Conservation (phyloP, 208 protist genomes). For the Acanthamoeba royreba region DNA sequence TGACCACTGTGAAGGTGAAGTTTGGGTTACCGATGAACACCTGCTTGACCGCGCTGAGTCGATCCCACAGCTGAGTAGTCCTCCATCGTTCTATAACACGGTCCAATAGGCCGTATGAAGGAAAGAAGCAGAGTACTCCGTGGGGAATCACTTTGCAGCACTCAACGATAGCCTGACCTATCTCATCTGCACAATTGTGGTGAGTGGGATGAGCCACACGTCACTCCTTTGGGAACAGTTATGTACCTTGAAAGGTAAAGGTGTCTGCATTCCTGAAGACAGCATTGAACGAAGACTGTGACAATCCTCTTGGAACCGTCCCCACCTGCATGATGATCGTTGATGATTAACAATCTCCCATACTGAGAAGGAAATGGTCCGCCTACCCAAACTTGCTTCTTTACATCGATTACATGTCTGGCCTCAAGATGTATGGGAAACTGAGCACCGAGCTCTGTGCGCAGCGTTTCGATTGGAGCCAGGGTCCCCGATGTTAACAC, state of each 20-base stretch:
- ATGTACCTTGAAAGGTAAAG: background rate
- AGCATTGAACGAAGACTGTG: conserved; percentile 34
- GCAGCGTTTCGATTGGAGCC: conserved; percentile 86
- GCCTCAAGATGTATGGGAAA: conserved; percentile 87
- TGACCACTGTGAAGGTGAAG: no score
- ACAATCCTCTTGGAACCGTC: background rate
- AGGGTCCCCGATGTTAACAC: conserved; percentile 95
- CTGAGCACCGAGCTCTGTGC: conserved; percentile 66
- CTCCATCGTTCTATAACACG: conserved; percentile 49
- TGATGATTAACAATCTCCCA: no score
- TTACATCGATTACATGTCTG: conserved; percentile 87
- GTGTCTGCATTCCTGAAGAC: conserved; percentile 26
- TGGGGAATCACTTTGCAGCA: conserved; percentile 55
- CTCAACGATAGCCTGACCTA: conserved; percentile 58
- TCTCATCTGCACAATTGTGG: conserved; percentile 51
- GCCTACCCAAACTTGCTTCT: conserved; percentile 59
- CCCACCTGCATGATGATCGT: background rate
- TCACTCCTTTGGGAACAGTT: no score
- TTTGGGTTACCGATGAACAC: conserved; percentile 48
- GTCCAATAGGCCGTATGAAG: conserved; percentile 61
- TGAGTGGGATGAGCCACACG: no score
- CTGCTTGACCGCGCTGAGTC: conserved; percentile 49
- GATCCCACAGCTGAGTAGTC: conserved; percentile 45
- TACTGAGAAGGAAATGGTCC: background rate
- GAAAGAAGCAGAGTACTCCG: conserved; percentile 73